Evolutionary conservation across 768 basidiomycete genomes (phyloP).

Genomic region (Xerocomus spinulosus): DNA sequence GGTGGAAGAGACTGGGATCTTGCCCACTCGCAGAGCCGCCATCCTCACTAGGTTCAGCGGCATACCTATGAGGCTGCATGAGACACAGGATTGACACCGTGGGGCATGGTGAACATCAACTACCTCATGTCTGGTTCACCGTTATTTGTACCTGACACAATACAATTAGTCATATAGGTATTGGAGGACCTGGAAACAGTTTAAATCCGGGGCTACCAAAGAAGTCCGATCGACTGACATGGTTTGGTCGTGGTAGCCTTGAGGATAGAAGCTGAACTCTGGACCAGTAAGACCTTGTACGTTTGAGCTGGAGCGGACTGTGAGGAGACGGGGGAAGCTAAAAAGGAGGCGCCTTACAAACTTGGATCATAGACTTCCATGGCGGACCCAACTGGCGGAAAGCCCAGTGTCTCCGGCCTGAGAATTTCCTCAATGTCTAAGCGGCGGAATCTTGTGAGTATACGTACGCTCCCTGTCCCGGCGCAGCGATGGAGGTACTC

Average conservation of each 20-base stretch:
- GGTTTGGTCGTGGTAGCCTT: conserved; percentile 5
- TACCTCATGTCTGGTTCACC: conserved; percentile 10
- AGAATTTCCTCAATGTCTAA: background rate
- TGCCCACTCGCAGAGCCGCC: background rate
- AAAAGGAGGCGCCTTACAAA: conserved; percentile 12
- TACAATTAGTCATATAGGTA: conserved; percentile 7
- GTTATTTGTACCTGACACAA: background rate
- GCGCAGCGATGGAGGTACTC: background rate
- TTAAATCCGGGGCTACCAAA: conserved; percentile 2
- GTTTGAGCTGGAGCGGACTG: conserved; percentile 6
- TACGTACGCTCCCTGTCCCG: conserved; percentile 12
- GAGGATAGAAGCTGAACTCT: conserved; percentile 3
- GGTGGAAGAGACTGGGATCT: background rate
- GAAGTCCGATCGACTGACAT: conserved; percentile 10
- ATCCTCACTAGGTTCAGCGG: background rate
- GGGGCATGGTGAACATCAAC: conserved; percentile 5
- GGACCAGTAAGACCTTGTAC: background rate
- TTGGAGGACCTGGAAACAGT: background rate
- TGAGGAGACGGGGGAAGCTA: background rate
- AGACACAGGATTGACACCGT: conserved; percentile 2
- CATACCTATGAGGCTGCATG: conserved; percentile 14
- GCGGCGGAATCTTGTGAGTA: background rate
- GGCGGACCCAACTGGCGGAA: background rate
- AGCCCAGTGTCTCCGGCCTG: conserved; percentile 7
- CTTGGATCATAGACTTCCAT: conserved; percentile 6